A percentile compares a stretch with the other conserved stretches of the same genome.
Evolutionary conservation across 1,284 basidiomycete species (phyloP).

Genomic region (Malassezia pachydermatis): DNA sequence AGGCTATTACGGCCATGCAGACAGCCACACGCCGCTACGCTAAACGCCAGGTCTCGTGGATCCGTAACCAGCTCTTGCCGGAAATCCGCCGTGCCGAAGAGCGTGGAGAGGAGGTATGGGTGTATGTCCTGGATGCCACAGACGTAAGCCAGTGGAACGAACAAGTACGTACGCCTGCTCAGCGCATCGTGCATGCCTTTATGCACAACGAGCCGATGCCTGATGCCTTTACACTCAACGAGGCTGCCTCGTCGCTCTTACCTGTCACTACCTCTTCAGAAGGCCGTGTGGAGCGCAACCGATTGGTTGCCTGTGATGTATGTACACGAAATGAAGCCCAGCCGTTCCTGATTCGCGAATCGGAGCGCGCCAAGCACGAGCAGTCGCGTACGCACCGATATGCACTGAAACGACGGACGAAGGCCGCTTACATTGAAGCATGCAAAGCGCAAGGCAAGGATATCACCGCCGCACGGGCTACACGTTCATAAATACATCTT

Average conservation of each 20-base stretch:
- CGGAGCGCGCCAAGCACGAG: conserved; percentile 56
- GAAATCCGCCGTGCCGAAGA: conserved; percentile 51
- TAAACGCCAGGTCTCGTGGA: conserved; percentile 82
- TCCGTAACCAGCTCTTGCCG: conserved; percentile 78
- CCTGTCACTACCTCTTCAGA: conserved; percentile 13
- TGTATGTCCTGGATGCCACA: conserved; percentile 63
- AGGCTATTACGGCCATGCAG: conserved; percentile 71
- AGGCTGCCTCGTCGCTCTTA: conserved; percentile 53
- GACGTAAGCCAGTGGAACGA: conserved; percentile 54
- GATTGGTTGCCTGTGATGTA: conserved; percentile 54
- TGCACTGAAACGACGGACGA: conserved; percentile 15
- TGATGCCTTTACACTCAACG: conserved; percentile 57
- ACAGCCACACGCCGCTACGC: conserved; percentile 81
- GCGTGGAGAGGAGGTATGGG: conserved; percentile 39
- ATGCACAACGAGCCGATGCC: conserved; percentile 55
- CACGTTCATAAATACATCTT: neutral
- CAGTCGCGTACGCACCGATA: conserved; percentile 18
- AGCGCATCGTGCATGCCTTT: conserved; percentile 53
- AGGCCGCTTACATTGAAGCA: conserved; percentile 10
- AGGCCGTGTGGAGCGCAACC: conserved; percentile 21
- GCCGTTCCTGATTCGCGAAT: conserved; percentile 67
- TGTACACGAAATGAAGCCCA: conserved; percentile 60
- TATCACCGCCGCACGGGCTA: neutral
- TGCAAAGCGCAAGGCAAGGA: conserved; percentile 1
- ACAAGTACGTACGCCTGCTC: conserved; percentile 35